phyloP scores from a whole-genome alignment of 305 asterid species.

The Fraxinus latifolia region DNA sequence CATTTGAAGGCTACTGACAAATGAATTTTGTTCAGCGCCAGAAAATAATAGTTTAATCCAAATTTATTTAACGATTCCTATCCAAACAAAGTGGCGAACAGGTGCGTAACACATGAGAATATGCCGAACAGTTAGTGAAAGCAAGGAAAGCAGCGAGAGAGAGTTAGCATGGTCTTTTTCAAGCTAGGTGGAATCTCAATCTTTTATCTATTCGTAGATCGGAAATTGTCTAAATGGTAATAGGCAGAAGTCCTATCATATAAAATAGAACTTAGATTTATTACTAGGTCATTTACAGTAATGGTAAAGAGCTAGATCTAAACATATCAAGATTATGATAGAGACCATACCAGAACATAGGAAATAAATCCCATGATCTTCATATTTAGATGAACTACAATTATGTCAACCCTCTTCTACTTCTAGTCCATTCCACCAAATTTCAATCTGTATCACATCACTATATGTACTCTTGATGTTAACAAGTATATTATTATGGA shows the following conservation, averaged over 20 bases:
- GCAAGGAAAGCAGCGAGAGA: not conserved
- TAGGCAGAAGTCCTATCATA: not conserved
- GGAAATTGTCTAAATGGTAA: not conserved
- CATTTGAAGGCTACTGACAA: not conserved
- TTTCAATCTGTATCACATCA: not conserved
- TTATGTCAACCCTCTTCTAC: not conserved
- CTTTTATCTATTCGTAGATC: not conserved
- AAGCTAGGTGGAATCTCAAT: not conserved
- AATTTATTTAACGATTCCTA: not conserved
- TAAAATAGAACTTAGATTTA: no score
- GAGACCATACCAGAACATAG: no score
- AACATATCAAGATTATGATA: no score
- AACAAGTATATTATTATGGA: not conserved
- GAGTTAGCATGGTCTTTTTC: not conserved
- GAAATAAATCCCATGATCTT: no score
- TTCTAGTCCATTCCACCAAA: not conserved
- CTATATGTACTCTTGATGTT: not conserved
- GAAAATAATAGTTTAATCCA: not conserved
- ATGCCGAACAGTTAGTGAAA: not conserved
- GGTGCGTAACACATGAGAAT: not conserved
- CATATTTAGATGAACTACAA: not conserved
- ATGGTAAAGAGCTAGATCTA: no score
- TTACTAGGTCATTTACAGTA: no score
- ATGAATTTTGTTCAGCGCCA: not conserved
- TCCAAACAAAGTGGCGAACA: not conserved